Base-by-base conservation (phyloP, 257 asterid genomes). In the Mentha longifolia region DNA sequence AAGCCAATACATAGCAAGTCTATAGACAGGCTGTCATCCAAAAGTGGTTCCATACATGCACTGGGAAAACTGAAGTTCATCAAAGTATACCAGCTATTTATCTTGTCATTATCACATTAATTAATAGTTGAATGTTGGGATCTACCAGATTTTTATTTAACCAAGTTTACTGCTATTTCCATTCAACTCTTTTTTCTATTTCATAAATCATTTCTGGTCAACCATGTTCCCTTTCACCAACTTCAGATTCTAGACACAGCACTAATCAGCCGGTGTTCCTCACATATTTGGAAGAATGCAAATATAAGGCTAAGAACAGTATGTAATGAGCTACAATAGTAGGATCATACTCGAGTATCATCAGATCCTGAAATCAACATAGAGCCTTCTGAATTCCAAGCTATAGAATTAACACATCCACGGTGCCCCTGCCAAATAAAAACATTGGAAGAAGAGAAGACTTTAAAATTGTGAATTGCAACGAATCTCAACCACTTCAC, bases 291-390 rank as follows among this genome's bases (percentile, higher is more conserved):
- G 33, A 61, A 20, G 64, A 39, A 56, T 70, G 69, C 35, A 49
- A 10, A 59, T n/a, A 52, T 50, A 67, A 78, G 52, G 61, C 63
- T 55, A 65, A 30, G 51, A 70, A 13, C 52, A 16, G 69, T 42
- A 28, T 62, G 30, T 71, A 28, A 19, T 52, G 51, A 17, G 47
- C 4, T 55, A 45, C 43, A 31, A 67, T 13, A 16, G 58, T 50
- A 79, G 73, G 37, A 76, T 60, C 95, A 82, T 95, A 95, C 98
- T 33, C 67, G 85, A 65, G 96, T 87, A 79, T 95, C 99, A 83
- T 95, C 99, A 51, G 99, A 95, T 75, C 99, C 99, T 75, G 99
- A 92, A 74, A 95, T 70, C 84, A 95, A 77, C 74, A 95, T 79
- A 15, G 98, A 90, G 77, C 98, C 98, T 60, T 78, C 79, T 39